Percentiles rank a stretch among this genome's conserved stretches.
Evolutionary conservation across 768 basidiomycete species (phyloP).

Genomic region (Amanita thiersii): DNA sequence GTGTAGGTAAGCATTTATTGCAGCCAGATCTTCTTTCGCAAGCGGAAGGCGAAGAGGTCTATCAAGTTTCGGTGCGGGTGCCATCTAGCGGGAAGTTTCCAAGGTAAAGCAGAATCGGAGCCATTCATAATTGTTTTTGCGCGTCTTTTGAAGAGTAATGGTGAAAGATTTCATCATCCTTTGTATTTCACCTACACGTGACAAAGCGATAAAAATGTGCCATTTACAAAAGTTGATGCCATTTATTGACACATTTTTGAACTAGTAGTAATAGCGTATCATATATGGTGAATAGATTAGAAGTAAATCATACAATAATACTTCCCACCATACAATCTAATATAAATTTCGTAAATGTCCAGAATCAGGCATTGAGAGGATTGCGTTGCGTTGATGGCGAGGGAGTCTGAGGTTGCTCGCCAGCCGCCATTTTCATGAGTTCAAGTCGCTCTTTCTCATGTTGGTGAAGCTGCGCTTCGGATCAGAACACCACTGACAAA

Average conservation of each 20-base stretch:
- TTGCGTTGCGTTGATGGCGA: too few species aligned
- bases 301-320: too few species aligned
- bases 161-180: background rate
- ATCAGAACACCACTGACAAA: background rate
- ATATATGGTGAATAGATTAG: too few species aligned
- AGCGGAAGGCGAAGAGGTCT: slow-evolving; percentile 51
- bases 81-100: background rate
- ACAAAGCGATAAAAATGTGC: background rate
- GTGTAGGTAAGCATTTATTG: slow-evolving; percentile 70
- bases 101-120: background rate
- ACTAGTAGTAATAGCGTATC: too few species aligned
- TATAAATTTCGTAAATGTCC: too few species aligned
- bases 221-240: too few species aligned
- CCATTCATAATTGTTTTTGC: too few species aligned
- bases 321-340: too few species aligned
- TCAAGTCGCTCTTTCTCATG: slow-evolving; percentile 16
- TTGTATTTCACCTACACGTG: background rate
- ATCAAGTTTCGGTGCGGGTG: slow-evolving; percentile 17
- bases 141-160: too few species aligned
- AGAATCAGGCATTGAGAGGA: too few species aligned
- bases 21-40: slow-evolving; percentile 44
- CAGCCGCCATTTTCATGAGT: slow-evolving; percentile 1
- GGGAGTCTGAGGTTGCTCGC: background rate
- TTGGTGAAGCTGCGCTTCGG: slow-evolving; percentile 12
- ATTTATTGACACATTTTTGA: too few species aligned